These are phyloP conservation scores for Harringtonia aguacate DNA, from an alignment of 2,329 filamentous ascomycete genomes.

Conservation along the genomic window DNA sequence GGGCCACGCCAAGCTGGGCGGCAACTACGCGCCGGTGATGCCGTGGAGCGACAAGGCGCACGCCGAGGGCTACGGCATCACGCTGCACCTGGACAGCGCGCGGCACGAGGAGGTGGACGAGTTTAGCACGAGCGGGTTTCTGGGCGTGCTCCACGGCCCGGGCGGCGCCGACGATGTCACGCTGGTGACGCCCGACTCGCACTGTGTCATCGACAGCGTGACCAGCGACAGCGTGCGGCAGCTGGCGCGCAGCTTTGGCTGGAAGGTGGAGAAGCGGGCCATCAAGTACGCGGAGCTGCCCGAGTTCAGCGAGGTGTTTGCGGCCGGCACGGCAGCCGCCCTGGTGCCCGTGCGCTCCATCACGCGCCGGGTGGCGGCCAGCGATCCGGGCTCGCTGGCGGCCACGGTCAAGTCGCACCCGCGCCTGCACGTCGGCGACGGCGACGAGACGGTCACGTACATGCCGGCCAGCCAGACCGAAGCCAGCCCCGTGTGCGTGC, in stretches of 20 bases:
- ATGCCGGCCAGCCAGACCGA: conserved; percentile 48
- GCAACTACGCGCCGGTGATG: conserved; percentile 90
- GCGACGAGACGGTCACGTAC: conserved; percentile 43
- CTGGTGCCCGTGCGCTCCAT: conserved; percentile 89
- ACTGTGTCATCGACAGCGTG: conserved; percentile 77
- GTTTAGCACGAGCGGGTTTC: conserved; percentile 90
- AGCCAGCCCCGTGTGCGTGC: conserved; percentile 61
- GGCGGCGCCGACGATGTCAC: conserved; percentile 48
- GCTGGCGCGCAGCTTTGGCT: conserved; percentile 69
- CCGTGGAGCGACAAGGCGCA: conserved; percentile 76
- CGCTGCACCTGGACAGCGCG: conserved; percentile 81
- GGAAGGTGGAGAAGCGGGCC: conserved; percentile 67
- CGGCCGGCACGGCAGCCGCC: conserved; percentile 82
- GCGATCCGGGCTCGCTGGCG: conserved; percentile 28
- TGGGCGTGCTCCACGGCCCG: conserved; percentile 56
- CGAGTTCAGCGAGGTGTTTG: conserved; percentile 64
- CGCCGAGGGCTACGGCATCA: conserved; percentile 79
- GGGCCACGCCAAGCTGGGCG: conserved; percentile 85
- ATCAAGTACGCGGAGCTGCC: conserved; percentile 53
- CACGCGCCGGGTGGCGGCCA: conserved; percentile 46
- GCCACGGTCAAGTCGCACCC: conserved; percentile 16
- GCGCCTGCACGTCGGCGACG: conserved; percentile 26
- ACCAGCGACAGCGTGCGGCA: conserved; percentile 70
- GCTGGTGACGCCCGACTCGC: conserved; percentile 77
- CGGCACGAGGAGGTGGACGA: conserved; percentile 82